phyloP scores from a whole-genome alignment of 345 rosid species.

The Psidium guajava region DNA sequence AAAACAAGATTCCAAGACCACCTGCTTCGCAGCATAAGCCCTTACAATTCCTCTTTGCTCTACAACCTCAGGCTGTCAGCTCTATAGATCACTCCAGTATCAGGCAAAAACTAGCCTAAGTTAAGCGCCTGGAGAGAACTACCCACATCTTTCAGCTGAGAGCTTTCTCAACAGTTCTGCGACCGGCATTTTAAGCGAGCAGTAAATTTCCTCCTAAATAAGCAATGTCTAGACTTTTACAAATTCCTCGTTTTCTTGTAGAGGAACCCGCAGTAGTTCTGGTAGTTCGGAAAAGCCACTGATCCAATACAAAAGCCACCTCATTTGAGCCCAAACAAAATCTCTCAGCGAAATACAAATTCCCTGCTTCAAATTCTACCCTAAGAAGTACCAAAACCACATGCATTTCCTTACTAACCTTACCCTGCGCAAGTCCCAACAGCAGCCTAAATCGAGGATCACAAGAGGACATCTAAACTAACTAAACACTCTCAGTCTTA shows the following conservation, averaged over 20 bases:
- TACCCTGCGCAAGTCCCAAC: neutral
- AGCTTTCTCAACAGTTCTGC: neutral
- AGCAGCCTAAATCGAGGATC: neutral
- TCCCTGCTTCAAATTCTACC: neutral
- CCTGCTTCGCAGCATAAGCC: neutral
- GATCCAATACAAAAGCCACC: neutral
- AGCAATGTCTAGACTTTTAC: neutral
- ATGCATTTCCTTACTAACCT: neutral
- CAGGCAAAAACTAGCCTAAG: neutral
- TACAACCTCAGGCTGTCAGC: neutral
- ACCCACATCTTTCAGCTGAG: neutral
- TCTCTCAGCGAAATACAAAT: neutral
- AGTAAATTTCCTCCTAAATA: neutral
- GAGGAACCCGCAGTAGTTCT: neutral
- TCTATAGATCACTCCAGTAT: neutral
- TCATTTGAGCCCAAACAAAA: neutral
- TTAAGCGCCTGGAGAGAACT: neutral
- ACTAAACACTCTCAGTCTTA: neutral
- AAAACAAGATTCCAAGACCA: neutral
- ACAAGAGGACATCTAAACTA: neutral
- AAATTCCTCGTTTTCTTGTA: neutral
- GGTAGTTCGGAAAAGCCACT: neutral
- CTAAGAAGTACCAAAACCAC: neutral
- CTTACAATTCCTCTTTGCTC: neutral
- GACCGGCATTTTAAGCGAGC: neutral